Evolutionary conservation across 1,284 basidiomycete genomes (phyloP), one percentile per base, ranked within the genome.

Genomic region (Sporisorium reilianum): DNA sequence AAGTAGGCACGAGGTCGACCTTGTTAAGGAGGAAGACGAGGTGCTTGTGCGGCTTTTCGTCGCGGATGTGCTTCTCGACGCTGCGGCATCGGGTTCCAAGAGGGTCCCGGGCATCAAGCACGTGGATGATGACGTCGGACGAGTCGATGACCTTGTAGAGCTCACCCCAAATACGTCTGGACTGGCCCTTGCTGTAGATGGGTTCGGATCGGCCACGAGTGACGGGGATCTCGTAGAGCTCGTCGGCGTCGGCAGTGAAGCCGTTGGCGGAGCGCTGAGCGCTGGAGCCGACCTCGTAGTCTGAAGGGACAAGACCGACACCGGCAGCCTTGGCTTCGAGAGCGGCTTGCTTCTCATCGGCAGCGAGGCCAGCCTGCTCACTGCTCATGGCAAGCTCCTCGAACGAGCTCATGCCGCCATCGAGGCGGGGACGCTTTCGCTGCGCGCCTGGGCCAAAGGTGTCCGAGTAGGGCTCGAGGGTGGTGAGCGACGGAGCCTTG

Each of bases 91-190:
- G 89, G n/a, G 97, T 98, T 16, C 97, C 97, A 54, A 97, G 85
- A 0, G 96, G 96, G 86, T 99, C 96, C 57, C 96, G 90, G 30
- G 95, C 96, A 86, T 99, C 97, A 71, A 99, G 88, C 50, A 99
- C 90, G 85, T 99, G 97, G 42, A 99, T 89, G 71, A 99, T 90
- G 49, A 99, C 94, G 84, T 99, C 96, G 10, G 94, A 97, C 3
- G 95, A 97, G 86, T 99, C 97, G 81, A 99, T 95, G 76, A 99
- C 97, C 86, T 99, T 99, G 89, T 99, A 99, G 25, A 99, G 87
- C 85, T 99, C 96, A 70, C 94, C 95, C 87, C 97, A 99, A 75
- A 99, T 99, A 59, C 97, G 74, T 36, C 83, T 65, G 14, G 80
- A 82, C 53, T 84, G 83, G 48, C 83, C 83, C 58, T 84, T 84